Evolutionary conservation across 2,329 filamentous ascomycete species (phyloP), one percentile per base, ranked within the genome.

Genomic region (Apiospora arundinis): DNA sequence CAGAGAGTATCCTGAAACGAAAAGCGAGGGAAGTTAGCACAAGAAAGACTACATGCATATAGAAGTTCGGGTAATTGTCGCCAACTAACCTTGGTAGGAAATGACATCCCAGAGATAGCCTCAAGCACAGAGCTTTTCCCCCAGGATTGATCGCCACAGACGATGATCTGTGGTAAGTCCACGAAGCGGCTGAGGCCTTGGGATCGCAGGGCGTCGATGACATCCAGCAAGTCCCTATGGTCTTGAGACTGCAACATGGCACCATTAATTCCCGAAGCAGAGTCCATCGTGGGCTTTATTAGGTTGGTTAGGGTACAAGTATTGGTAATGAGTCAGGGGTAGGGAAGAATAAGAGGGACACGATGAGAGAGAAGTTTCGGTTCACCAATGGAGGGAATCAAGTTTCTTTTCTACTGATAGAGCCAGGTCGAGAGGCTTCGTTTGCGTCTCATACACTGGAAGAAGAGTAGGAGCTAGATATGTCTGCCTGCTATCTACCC

Each of bases 121-220:
- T 90, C 87, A 0, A 90, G 81, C 0, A 88, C 86, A 0, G 87
- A 89, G 69, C 85, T 88, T 75, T 90, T 90, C 2, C 87, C 88
- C 9, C 84, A 85, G 0, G 85, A 87, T 74, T 89, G 87, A 71
- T 87, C 84, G 8, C 88, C 87, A 69, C 84, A 87, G 16, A 89
- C 86, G 18, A 89, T 83, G 70, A 81, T 79, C 69, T 81, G 77
- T 1, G 80, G 79, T 4, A 81, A 72, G 11, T 80, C 78, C 12
- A 83, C 74, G 32, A 79, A 81, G 6, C 78, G 77, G 40, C 78
- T 79, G 63, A 83, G 74, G 0, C 81, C 81, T 21, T 79, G 76
- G 3, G 80, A 77, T n/a, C 81, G 78, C 0, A 84, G 78, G 25
- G 42, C 65, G 49, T 72, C 42, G 45, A 69, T 52, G 44, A 69